A percentile compares a stretch with the other conserved stretches of the same genome.
These are phyloP conservation scores for Ceratocystis eucalypticola DNA, from an alignment of 2,329 filamentous ascomycete species.

Conservation along the genomic window DNA sequence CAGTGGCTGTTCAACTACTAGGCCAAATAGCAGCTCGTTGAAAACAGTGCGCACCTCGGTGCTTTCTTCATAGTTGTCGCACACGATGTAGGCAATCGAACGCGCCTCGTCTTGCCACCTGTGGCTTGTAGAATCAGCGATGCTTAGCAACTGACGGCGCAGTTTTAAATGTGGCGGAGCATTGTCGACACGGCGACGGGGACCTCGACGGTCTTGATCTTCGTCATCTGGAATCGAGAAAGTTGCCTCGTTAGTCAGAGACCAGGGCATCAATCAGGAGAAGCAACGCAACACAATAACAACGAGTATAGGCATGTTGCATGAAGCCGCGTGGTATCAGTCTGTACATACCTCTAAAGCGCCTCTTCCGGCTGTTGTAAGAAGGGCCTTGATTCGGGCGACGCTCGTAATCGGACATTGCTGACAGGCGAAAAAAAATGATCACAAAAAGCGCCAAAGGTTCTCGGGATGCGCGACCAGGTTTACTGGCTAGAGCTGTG, in stretches of 20 bases:
- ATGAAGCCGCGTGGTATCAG: too few species aligned
- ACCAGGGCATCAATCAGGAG: background rate
- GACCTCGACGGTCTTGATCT: constrained; percentile 63
- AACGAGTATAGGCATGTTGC: too few species aligned
- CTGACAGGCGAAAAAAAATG: background rate
- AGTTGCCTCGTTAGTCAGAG: background rate
- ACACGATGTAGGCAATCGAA: constrained; percentile 59
- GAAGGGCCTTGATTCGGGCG: constrained; percentile 33
- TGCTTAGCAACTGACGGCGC: constrained; percentile 62
- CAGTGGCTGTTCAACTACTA: constrained; percentile 81
- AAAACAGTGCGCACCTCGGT: constrained; percentile 57
- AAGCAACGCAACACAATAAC: too few species aligned
- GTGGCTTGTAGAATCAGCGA: constrained; percentile 70
- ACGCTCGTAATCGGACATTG: constrained; percentile 45
- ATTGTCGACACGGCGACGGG: constrained; percentile 60
- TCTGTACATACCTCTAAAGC: constrained; percentile 55
- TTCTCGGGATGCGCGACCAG: background rate
- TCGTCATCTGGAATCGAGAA: constrained; percentile 33
- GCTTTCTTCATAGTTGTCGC: constrained; percentile 75
- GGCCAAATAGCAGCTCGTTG: constrained; percentile 57
- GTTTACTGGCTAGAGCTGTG: background rate
- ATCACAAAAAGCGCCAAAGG: background rate
- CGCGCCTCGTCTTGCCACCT: constrained; percentile 67
- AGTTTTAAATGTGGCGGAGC: constrained; percentile 55
- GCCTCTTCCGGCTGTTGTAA: constrained; percentile 56